Percentiles rank a stretch among this genome's conserved stretches.
phyloP scores from a whole-genome alignment of 108 stramenopile genomes.

The Cylindrotheca closterium region DNA sequence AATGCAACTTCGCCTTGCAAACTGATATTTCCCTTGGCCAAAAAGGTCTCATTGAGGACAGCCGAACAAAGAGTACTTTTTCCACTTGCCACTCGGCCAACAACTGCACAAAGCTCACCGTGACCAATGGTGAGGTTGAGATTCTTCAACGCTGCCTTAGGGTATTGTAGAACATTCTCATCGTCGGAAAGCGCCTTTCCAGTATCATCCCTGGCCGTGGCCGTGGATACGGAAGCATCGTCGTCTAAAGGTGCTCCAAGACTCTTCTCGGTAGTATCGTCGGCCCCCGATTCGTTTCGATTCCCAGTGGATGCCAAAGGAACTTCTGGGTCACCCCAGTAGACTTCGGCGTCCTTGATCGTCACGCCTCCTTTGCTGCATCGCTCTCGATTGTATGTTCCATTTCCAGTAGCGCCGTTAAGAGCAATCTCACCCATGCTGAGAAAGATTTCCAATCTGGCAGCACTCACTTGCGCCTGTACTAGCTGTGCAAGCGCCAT shows the following conservation, averaged over 20 bases:
- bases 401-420: conserved; percentile 32
- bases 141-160: conserved; percentile 43
- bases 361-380: conserved; percentile 33
- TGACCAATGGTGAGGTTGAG: conserved; percentile 41
- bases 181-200: conserved; percentile 9
- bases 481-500: conserved; percentile 65
- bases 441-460: conserved; percentile 32
- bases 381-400: conserved; percentile 36
- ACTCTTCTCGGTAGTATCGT: not conserved
- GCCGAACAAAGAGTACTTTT: conserved; percentile 76
- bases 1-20: conserved; percentile 72
- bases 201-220: not conserved
- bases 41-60: conserved; percentile 73
- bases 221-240: not conserved
- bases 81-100: conserved; percentile 85
- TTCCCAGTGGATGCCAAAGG: conserved; percentile 37
- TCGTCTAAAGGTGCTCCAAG: not conserved
- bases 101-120: conserved; percentile 82
- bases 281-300: conserved; percentile 13
- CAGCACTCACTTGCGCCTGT: conserved; percentile 62
- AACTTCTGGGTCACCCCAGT: conserved; percentile 61
- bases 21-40: conserved; percentile 41
- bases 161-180: conserved; percentile 31
- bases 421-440: conserved; percentile 48
- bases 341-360: conserved; percentile 57